Evolutionary conservation across 257 asterid genomes (phyloP).

Genomic region (Datura wrightii): DNA sequence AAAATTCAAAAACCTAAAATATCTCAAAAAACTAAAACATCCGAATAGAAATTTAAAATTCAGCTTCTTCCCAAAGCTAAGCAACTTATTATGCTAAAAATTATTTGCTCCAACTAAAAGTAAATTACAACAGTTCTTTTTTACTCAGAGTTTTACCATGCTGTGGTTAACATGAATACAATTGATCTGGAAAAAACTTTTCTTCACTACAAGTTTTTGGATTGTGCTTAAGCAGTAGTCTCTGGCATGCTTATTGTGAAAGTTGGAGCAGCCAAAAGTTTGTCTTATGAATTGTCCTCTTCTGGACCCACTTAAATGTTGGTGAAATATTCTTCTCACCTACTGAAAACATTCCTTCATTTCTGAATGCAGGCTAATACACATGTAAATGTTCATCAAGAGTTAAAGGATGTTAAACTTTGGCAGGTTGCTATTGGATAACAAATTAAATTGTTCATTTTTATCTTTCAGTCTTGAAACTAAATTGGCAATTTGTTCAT

Average conservation of each 20-base stretch:
- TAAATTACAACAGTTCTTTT: background rate
- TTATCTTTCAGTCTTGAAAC: conserved; percentile 26
- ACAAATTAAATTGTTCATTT: background rate
- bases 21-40: too few relatives aligned
- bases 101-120: too few relatives aligned
- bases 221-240: background rate
- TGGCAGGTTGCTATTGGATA: conserved; percentile 80
- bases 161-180: background rate
- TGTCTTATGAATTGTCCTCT: background rate
- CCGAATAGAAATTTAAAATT: too few relatives aligned
- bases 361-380: conserved; percentile 85
- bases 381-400: conserved; percentile 85
- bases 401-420: conserved; percentile 91
- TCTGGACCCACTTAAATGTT: conserved; percentile 6
- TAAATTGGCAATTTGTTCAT: conserved; percentile 25
- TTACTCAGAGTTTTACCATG: background rate
- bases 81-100: too few relatives aligned
- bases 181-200: background rate
- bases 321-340: conserved; percentile 3
- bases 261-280: conserved; percentile 14
- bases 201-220: conserved; percentile 19
- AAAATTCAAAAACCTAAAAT: too few relatives aligned
- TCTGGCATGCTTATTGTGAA: conserved; percentile 19
- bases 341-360: conserved; percentile 20
- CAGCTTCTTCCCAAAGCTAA: too few relatives aligned